Evolutionary conservation across 306 rosid genomes (phyloP).

Genomic region (Leucaena leucocephala): DNA sequence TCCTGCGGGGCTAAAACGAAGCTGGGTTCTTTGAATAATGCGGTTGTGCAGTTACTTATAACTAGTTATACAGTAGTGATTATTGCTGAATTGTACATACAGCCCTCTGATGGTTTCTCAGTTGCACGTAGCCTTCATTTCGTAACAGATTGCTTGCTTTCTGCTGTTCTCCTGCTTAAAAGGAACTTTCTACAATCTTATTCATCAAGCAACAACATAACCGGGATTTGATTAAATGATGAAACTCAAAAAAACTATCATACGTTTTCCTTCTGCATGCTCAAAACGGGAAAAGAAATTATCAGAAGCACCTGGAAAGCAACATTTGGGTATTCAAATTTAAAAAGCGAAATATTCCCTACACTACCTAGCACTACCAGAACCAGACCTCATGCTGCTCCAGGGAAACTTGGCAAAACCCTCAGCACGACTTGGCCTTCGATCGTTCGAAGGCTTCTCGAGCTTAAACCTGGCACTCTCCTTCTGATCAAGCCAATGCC

Average conservation of each 20-base stretch:
- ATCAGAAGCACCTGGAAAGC: background rate
- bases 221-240: background rate
- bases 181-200: background rate
- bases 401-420: conserved; percentile 15
- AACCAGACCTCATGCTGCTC: conserved; percentile 10
- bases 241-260: conserved; percentile 18
- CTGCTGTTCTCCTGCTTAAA: background rate
- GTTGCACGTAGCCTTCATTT: too few species aligned
- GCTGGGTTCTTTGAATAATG: background rate
- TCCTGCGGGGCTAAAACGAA: background rate
- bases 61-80: background rate
- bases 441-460: conserved; percentile 30
- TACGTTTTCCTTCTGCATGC: conserved; percentile 6
- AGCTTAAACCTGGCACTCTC: conserved; percentile 21
- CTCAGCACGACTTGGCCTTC: conserved; percentile 29
- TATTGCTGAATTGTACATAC: background rate
- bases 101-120: background rate
- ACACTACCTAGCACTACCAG: conserved; percentile 45
- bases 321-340: background rate
- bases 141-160: too few species aligned
- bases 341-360: conserved; percentile 9
- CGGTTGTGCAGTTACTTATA: background rate
- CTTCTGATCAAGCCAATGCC: conserved; percentile 74
- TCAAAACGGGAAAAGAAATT: background rate
- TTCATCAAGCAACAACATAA: conserved; percentile 13